A percentile compares a stretch with the other conserved stretches of the same genome.
Conservation (phyloP, 305 asterid genomes). For the Striga hermonthica region DNA sequence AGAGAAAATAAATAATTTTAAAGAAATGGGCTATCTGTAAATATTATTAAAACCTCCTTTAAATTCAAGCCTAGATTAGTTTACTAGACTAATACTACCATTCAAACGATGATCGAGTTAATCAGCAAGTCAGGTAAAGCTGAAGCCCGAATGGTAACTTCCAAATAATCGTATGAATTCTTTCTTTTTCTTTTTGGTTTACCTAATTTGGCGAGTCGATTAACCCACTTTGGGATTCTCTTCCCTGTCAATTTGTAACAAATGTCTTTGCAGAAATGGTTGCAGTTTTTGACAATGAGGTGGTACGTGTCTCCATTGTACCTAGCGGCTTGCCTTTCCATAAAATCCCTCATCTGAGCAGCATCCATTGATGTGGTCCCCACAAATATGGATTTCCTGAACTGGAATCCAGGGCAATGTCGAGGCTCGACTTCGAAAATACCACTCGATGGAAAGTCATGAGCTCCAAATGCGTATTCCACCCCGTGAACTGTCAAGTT, state of each 20-base stretch:
- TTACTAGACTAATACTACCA: too few relatives aligned
- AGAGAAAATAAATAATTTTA: too few relatives aligned
- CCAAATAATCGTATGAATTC: too few relatives aligned
- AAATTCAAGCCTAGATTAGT: too few relatives aligned
- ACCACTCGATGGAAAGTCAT: conserved; percentile 73
- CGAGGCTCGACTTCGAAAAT: conserved; percentile 89
- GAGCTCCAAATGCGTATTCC: conserved; percentile 86
- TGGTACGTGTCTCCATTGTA: conserved; percentile 77
- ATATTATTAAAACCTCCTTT: too few relatives aligned
- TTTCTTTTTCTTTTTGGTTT: too few relatives aligned
- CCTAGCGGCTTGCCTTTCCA: conserved; percentile 66
- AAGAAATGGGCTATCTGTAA: too few relatives aligned
- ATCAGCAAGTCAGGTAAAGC: too few relatives aligned
- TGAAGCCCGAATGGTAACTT: too few relatives aligned
- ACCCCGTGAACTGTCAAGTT: conserved; percentile 65
- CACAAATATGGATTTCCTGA: conserved; percentile 61
- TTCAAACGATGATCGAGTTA: too few relatives aligned
- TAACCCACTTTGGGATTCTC: conserved; percentile 74
- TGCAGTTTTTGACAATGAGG: conserved; percentile 77
- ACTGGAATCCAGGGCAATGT: conserved; percentile 78
- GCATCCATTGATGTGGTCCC: conserved; percentile 68
- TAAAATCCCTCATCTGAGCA: conserved; percentile 60
- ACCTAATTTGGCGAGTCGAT: conserved; percentile 84
- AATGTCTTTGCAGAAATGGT: conserved; percentile 78
- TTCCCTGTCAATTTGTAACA: conserved; percentile 76